Percentiles rank a stretch among this genome's conserved stretches.
phyloP scores from a whole-genome alignment of 805 yeast species.

The Ascoidea asiatica region DNA sequence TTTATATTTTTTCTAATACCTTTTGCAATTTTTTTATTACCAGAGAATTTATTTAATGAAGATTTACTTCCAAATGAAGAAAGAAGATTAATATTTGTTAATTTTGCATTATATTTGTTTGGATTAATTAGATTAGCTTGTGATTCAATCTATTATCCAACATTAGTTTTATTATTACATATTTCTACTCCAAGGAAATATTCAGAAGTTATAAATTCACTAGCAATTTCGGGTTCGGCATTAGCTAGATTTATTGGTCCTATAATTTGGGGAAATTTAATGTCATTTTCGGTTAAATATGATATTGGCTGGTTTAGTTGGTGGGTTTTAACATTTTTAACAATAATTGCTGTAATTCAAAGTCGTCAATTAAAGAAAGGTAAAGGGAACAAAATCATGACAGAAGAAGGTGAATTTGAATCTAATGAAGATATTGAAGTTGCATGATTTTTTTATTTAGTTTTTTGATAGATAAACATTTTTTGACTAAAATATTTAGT shows the following conservation, averaged over 20 bases:
- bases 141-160: slow-evolving; percentile 37
- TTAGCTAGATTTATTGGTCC: slow-evolving; percentile 48
- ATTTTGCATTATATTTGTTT: slow-evolving; percentile 15
- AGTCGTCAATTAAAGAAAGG: slow-evolving; percentile 13
- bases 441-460: no score
- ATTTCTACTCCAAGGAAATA: slow-evolving; percentile 38
- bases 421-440: background rate
- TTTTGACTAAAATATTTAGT: no score
- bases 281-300: slow-evolving; percentile 22
- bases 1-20: slow-evolving; percentile 32
- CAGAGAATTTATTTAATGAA: slow-evolving; percentile 17
- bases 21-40: slow-evolving; percentile 29
- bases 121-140: slow-evolving; percentile 24
- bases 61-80: no score
- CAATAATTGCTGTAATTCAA: slow-evolving; percentile 7
- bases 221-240: slow-evolving; percentile 38
- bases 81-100: background rate
- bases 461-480: no score
- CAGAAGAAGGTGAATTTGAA: no score
- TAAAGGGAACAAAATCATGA: slow-evolving; percentile 13
- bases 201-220: slow-evolving; percentile 46
- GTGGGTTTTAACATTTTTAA: slow-evolving; percentile 11
- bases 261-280: slow-evolving; percentile 35
- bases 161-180: slow-evolving; percentile 37
- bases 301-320: slow-evolving; percentile 20